phyloP scores from a whole-genome alignment of 345 rosid species.

The Salix udensis region DNA sequence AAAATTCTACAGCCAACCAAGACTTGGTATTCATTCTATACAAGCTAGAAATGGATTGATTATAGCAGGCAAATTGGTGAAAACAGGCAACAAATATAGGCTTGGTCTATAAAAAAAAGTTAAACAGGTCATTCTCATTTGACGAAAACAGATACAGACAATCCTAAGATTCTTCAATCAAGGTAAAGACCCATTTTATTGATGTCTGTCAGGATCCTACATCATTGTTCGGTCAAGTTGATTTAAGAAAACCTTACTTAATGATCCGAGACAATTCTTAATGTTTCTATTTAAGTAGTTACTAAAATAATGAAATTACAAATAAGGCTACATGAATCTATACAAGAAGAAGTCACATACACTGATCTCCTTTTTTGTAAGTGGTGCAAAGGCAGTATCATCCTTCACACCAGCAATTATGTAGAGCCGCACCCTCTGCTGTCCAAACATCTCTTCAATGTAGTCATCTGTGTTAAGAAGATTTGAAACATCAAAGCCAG shows the following conservation, averaged over 20 bases:
- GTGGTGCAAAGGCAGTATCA: slow-evolving; percentile 93
- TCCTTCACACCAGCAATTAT: slow-evolving; percentile 86
- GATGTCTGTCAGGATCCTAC: background rate
- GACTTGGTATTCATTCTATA: background rate
- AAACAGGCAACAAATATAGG: background rate
- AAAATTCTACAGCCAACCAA: background rate
- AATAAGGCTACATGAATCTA: background rate
- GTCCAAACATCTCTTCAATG: slow-evolving; percentile 81
- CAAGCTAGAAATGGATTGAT: too few species aligned
- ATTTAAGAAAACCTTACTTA: background rate
- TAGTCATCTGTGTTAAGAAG: slow-evolving; percentile 76
- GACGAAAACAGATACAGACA: background rate
- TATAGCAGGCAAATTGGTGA: background rate
- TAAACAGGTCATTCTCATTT: too few species aligned
- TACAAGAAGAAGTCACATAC: slow-evolving; percentile 44
- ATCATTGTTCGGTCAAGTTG: background rate
- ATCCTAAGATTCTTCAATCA: background rate
- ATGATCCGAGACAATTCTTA: background rate
- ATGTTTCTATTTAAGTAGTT: too few species aligned
- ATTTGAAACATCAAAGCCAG: slow-evolving; percentile 85
- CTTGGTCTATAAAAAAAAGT: background rate
- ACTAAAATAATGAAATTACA: background rate
- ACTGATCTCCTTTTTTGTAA: slow-evolving; percentile 94
- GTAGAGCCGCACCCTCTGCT: slow-evolving; percentile 94
- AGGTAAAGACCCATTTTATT: background rate